Base-by-base conservation (phyloP, 2,329 filamentous ascomycete species). In the Aspergillus ochraceoroseus region DNA sequence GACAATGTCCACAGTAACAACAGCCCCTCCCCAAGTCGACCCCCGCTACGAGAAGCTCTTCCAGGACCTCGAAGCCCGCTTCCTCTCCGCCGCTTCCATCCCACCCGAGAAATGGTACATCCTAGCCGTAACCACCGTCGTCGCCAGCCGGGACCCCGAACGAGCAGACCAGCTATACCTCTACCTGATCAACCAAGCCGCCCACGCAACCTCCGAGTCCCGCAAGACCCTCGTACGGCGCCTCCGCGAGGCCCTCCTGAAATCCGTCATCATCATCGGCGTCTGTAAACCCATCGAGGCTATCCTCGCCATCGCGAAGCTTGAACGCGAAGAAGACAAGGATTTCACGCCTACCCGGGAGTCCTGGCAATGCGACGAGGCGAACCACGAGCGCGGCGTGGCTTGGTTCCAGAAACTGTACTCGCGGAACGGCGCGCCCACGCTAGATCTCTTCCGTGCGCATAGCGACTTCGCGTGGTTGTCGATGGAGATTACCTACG, bases 401-500 rank as follows among this genome's bases (percentile, higher is more conserved):
- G 70, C 62, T 4, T 83, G 78, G 78, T 67, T 79, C 44, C 62
- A 68, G 31, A 72, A 74, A 32, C 65, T 83, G 7, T 81, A 80
- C 55, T 63, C 70, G 35, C 67, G 71, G 27, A 74, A 80, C 48
- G 64, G 54, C 5, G 44, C 36, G 1, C 44, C 38, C 61, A 63
- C 60, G 3, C 35, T 64, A 44, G 52, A 61, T 28, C 15, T 62
- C 23, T 61, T 64, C 33, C 41, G 26, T 9, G 57, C 59, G 15
- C 61, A 64, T 33, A 46, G 44, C 13, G 62, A 68, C 20, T 87
- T 94, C 60, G 72, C 77, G 7, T 81, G 79, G 56, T 76, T 94
- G 65, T 85, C 88, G 63, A 72, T 86, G 35, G 84, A 83, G 12
- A 77, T 83, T 9, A 80, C 77, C 2, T 94, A 94, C 68, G 70